A percentile compares a stretch with the other conserved stretches of the same genome.
Conservation (phyloP, 306 rosid species). For the Luffa aegyptiaca region DNA sequence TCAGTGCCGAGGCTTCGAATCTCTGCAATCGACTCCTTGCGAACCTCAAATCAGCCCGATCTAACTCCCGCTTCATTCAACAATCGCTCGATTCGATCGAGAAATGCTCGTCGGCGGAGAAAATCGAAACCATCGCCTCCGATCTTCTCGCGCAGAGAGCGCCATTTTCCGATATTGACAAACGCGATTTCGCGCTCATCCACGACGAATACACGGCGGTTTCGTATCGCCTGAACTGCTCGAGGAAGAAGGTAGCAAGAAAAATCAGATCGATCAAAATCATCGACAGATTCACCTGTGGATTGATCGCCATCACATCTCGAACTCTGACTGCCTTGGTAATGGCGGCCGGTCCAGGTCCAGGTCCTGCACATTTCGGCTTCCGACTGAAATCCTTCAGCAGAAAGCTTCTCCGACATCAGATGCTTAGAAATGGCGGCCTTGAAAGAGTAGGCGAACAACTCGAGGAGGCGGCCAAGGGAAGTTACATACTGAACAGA, state of each 20-base stretch:
- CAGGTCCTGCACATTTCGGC: slow-evolving; percentile 18
- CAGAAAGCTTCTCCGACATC: slow-evolving; percentile 8
- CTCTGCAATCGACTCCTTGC: slow-evolving; percentile 38
- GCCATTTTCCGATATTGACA: slow-evolving; percentile 26
- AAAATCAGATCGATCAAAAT: slow-evolving; percentile 25
- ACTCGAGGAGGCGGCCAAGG: slow-evolving; percentile 47
- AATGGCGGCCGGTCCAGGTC: slow-evolving; percentile 13
- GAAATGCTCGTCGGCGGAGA: slow-evolving; percentile 11
- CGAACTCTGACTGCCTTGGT: slow-evolving; percentile 14
- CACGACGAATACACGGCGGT: slow-evolving; percentile 23
- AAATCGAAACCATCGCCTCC: slow-evolving; percentile 9
- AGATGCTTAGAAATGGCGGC: slow-evolving; percentile 8
- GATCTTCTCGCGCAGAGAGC: slow-evolving; percentile 21
- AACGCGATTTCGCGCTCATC: slow-evolving; percentile 27
- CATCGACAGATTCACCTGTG: slow-evolving; percentile 25
- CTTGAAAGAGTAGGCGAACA: slow-evolving; percentile 31
- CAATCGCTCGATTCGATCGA: slow-evolving; percentile 21
- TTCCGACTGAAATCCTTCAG: slow-evolving; percentile 15
- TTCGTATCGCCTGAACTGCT: slow-evolving; percentile 20
- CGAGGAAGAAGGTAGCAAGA: slow-evolving; percentile 35
- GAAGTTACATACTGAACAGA: slow-evolving; percentile 39
- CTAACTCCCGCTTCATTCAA: slow-evolving; percentile 20
- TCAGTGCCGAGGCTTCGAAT: slow-evolving; percentile 48
- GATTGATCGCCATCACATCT: slow-evolving; percentile 19
- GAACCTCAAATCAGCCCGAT: slow-evolving; percentile 29